Conservation (phyloP, 2,329 filamentous ascomycete genomes). For the Lachnellula cervina region DNA sequence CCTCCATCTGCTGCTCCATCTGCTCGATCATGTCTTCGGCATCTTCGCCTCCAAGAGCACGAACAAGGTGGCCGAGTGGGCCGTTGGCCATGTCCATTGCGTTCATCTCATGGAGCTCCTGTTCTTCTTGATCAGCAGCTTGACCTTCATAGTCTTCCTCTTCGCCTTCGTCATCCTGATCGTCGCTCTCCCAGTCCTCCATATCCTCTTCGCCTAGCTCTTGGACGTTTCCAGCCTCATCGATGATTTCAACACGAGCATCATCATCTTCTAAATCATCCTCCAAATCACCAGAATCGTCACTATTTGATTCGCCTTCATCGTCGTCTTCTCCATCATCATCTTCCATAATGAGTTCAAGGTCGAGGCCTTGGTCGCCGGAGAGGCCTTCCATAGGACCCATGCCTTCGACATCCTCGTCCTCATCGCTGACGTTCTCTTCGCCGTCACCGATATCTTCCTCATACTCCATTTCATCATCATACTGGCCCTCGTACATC, state of each 20-base stretch:
- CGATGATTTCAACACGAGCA: slow-evolving; percentile 51
- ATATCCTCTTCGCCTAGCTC: slow-evolving; percentile 50
- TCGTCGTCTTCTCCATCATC: slow-evolving; percentile 54
- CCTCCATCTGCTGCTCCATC: slow-evolving; percentile 32
- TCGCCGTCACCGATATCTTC: slow-evolving; percentile 76
- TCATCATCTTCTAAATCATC: slow-evolving; percentile 49
- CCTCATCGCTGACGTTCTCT: slow-evolving; percentile 84
- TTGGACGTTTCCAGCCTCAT: slow-evolving; percentile 54
- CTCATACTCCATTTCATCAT: slow-evolving; percentile 88
- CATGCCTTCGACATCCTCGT: slow-evolving; percentile 75
- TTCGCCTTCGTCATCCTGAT: slow-evolving; percentile 50
- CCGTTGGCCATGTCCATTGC: slow-evolving; percentile 38
- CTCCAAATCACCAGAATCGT: slow-evolving; percentile 51
- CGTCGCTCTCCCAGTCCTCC: slow-evolving; percentile 58
- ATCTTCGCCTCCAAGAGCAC: slow-evolving; percentile 40
- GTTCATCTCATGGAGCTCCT: slow-evolving; percentile 39
- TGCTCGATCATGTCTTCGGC: slow-evolving; percentile 34
- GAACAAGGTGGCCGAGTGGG: slow-evolving; percentile 49
- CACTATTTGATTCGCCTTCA: slow-evolving; percentile 58
- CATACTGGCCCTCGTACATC: slow-evolving; percentile 89
- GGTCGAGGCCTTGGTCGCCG: slow-evolving; percentile 53
- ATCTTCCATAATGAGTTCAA: slow-evolving; percentile 79
- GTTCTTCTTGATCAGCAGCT: slow-evolving; percentile 49
- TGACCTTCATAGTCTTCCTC: slow-evolving; percentile 50
- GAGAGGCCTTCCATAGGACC: slow-evolving; percentile 75